A percentile compares a stretch with the other conserved stretches of the same genome.
Evolutionary conservation across 192 early-diverging fungal genomes (phyloP).

Genomic region (Linnemannia elongata): DNA sequence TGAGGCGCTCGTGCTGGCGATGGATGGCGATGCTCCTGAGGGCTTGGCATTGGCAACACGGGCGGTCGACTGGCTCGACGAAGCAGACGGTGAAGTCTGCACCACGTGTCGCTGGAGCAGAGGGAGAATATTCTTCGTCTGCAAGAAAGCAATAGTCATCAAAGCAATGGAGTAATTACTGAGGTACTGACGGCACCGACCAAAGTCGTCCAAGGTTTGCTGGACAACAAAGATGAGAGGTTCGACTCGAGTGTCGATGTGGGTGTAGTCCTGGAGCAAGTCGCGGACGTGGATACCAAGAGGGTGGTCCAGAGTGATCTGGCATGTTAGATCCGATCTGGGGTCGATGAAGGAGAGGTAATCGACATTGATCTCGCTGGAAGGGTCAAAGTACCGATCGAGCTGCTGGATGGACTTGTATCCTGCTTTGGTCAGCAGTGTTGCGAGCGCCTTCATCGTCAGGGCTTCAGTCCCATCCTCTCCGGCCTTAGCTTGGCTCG

Average conservation of each 20-base stretch:
- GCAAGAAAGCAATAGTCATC: conserved; percentile 10
- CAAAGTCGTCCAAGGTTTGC: not conserved
- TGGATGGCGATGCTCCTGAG: not conserved
- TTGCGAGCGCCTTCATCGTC: not conserved
- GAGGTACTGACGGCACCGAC: not conserved
- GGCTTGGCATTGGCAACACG: not conserved
- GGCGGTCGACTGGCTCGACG: not conserved
- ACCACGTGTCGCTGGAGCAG: not conserved
- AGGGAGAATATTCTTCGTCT: not conserved
- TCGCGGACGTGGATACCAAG: not conserved
- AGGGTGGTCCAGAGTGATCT: not conserved
- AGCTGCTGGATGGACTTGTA: not conserved
- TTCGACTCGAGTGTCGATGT: not conserved
- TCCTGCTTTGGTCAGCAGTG: not conserved
- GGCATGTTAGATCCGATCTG: not conserved
- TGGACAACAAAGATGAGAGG: not conserved
- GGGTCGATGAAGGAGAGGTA: not conserved
- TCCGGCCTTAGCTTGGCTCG: not conserved
- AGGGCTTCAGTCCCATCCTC: not conserved
- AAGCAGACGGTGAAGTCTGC: not conserved
- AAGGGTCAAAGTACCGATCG: not conserved
- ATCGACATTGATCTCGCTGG: conserved; percentile 1
- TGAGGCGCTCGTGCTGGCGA: not conserved
- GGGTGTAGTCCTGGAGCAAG: not conserved
- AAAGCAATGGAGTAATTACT: conserved; percentile 3